Base-by-base conservation (phyloP, 495 filamentous ascomycete genomes). In the Talaromyces nanjingensis region DNA sequence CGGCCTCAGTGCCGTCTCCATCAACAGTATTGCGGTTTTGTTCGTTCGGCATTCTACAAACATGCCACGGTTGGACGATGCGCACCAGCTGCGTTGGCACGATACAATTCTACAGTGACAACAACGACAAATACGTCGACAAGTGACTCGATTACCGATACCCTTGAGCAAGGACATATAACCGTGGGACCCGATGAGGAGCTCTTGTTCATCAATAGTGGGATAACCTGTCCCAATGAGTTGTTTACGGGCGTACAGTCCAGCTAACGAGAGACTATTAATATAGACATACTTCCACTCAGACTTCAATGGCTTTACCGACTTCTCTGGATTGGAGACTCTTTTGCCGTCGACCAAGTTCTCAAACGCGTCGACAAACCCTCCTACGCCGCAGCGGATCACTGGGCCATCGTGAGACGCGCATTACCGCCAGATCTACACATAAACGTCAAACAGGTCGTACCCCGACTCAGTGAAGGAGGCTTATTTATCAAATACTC, bases 401-500 rank as follows among this genome's bases (percentile, higher is more conserved):
- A 91, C 12, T 69, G 81, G 20, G 80, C 77, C 22, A 78, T 93
- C 31, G 81, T 89, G 18, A 81, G 83, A 39, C 77, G 80, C 20
- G 88, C 84, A 9, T 77, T 93, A 8, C 87, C 90, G 0, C 65
- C 73, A 4, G 69, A 71, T 0, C 66, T 87, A 12, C 76, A 85
- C n/a, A 75, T 94, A 27, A 81, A 87, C 47, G 83, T 97, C 65
- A 89, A 85, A 47, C 85, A 96, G 65, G 86, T 96, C 39, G 68
- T 96, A 53, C 90, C 92, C 2, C 84, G 91, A 20, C 77, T 93
- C 31, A 92, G 93, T 67, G 94, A 98, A 71, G 96, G 93, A 24
- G 94, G 96, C 8, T 91, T 91, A 7, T 98, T 94, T 74, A 86
- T 97, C 68, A 97, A 96, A 72, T 94, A 96, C 74, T 80, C 80